phyloP scores from a whole-genome alignment of 768 basidiomycete genomes.

The Mycena indigotica region DNA sequence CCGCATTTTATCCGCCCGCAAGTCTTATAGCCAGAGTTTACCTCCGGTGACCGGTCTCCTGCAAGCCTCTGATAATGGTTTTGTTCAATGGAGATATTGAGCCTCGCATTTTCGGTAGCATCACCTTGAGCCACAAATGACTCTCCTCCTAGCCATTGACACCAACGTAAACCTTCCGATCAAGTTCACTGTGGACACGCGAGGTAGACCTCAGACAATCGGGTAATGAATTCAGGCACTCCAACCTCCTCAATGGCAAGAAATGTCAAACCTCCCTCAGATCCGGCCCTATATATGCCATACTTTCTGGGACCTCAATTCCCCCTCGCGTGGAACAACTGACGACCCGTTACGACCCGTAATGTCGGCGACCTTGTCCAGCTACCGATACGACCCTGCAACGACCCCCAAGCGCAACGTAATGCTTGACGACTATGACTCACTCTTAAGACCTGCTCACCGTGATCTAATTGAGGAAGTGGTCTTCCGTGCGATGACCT shows the following conservation, averaged over 20 bases:
- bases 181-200: too few species aligned
- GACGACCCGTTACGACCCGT: not conserved
- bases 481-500: conserved; percentile 12
- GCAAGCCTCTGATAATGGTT: too few species aligned
- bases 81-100: too few species aligned
- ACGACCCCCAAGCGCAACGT: conserved; percentile 11
- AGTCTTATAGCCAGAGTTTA: too few species aligned
- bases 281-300: not conserved
- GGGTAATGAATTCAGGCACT: not conserved
- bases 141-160: too few species aligned
- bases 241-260: not conserved
- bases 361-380: not conserved
- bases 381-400: conserved; percentile 1
- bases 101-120: too few species aligned
- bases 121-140: too few species aligned
- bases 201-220: too few species aligned
- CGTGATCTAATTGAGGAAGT: conserved; percentile 21
- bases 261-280: not conserved
- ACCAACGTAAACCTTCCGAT: too few species aligned
- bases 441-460: conserved; percentile 14
- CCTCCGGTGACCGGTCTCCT: too few species aligned
- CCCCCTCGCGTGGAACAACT: not conserved
- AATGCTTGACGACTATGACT: conserved; percentile 20
- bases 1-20: too few species aligned
- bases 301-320: not conserved